Percentiles rank a stretch among this genome's conserved stretches.
phyloP scores from a whole-genome alignment of 495 filamentous ascomycete genomes.

The Penicillium simplicissimum region DNA sequence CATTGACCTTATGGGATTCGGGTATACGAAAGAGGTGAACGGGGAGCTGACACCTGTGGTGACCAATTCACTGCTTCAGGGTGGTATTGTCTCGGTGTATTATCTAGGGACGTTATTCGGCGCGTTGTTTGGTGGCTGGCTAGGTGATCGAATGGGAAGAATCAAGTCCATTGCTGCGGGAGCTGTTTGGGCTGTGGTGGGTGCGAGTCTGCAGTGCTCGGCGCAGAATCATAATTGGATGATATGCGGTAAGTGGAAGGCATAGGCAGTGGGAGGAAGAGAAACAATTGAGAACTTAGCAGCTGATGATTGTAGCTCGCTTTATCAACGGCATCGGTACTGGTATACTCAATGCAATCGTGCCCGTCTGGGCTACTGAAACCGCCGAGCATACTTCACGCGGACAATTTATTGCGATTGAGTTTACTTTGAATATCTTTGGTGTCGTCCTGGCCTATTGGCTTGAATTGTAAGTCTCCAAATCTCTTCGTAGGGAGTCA shows the following conservation, averaged over 20 bases:
- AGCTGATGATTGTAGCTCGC: conserved; percentile 43
- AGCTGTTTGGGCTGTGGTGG: conserved; percentile 56
- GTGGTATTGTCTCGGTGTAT: conserved; percentile 69
- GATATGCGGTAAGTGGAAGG: conserved; percentile 56
- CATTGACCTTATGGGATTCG: conserved; percentile 65
- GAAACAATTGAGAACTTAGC: neutral
- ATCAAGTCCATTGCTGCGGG: conserved; percentile 63
- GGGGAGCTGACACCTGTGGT: conserved; percentile 52
- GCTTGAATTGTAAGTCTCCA: conserved; percentile 60
- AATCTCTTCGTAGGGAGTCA: neutral
- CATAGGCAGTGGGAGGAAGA: neutral
- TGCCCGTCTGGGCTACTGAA: conserved; percentile 73
- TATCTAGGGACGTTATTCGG: conserved; percentile 69
- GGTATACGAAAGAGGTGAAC: conserved; percentile 52
- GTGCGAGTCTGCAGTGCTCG: conserved; percentile 60
- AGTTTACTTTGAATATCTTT: conserved; percentile 74
- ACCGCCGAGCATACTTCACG: conserved; percentile 67
- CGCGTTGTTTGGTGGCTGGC: conserved; percentile 59
- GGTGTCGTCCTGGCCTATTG: conserved; percentile 74
- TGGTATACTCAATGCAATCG: conserved; percentile 69
- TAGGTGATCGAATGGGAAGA: conserved; percentile 61
- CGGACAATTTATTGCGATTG: conserved; percentile 70
- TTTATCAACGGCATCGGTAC: conserved; percentile 70
- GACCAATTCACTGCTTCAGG: conserved; percentile 63
- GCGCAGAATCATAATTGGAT: conserved; percentile 70